phyloP scores from a whole-genome alignment of 768 basidiomycete species.

The Rickenella mellea region DNA sequence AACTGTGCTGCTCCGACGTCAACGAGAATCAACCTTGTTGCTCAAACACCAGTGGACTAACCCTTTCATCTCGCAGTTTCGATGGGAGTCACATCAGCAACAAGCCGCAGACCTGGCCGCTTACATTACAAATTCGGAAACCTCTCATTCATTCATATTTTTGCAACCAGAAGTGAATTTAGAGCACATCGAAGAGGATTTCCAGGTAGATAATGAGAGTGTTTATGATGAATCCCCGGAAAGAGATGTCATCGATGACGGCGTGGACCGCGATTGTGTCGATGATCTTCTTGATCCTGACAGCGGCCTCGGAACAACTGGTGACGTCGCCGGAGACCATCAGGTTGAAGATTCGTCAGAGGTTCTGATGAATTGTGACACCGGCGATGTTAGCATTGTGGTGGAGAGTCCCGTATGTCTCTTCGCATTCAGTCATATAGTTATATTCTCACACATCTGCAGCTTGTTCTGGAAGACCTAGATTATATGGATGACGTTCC shows the following conservation, averaged over 20 bases:
- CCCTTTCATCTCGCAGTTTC: conserved; percentile 4
- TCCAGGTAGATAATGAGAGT: neutral
- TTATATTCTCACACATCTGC: conserved; percentile 2
- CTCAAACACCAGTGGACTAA: conserved; percentile 14
- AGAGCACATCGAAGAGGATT: neutral
- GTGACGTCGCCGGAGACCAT: neutral
- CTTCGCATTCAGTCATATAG: neutral
- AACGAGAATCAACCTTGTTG: conserved; percentile 6
- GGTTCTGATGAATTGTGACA: too few relatives aligned
- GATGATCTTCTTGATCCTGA: too few relatives aligned
- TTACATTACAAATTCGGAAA: neutral
- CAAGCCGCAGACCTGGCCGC: conserved; percentile 1
- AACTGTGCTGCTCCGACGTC: conserved; percentile 1
- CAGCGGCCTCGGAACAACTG: neutral
- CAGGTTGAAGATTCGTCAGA: too few relatives aligned
- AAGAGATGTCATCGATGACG: neutral
- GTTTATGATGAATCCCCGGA: neutral
- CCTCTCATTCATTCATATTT: neutral
- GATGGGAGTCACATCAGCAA: conserved; percentile 6
- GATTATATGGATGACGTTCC: conserved; percentile 4
- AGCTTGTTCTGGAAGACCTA: neutral
- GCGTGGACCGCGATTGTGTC: too few relatives aligned
- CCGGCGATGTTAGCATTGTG: too few relatives aligned
- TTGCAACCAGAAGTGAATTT: neutral
- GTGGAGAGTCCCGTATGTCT: neutral